Evolutionary conservation across 2,329 filamentous ascomycete genomes (phyloP), one percentile per base, ranked within the genome.

Genomic region (Lachnellula willkommii): DNA sequence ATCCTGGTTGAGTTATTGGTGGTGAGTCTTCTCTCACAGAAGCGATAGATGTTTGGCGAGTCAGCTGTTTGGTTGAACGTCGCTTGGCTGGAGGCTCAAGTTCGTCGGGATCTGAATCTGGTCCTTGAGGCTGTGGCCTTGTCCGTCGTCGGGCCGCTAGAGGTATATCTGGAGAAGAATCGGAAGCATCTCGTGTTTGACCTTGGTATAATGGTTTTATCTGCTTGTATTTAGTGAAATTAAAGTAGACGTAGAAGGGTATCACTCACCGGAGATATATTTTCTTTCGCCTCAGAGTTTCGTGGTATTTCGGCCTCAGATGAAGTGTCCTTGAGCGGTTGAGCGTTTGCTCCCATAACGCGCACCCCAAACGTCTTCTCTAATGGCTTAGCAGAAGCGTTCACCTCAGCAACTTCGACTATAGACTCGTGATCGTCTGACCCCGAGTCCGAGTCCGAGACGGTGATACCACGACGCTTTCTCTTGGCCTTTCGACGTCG

Each of bases 401-500:
- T 57, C 24, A 46, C 20, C 22, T 65, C 63, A 15, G 53, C 58
- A 24, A 69, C 67, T 50, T 72, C 70, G 42, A 65, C 64, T 17
- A 58, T 65, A 15, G 64, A 64, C 8, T 59, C 56, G 24, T 60
- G 55, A 52, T 47, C 32, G 28, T 63, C 57, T 43, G 60, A 53
- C 7, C 61, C 54, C 2, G 60, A 56, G n/a, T 59, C 54, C 9
- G 56, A 59, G 8, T 59, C 54, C 9, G 56, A 59, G 8, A 60
- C 55, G 5, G 24, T 5, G 42, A 50, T 62, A 42, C 54, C 54
- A 32, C 39, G 47, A 36, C 53, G 60, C 53, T 52, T 60, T 48
- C 60, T 61, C 49, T 67, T 65, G 8, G 40, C 50, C 35, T 59
- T 62, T 47, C 63, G 58, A 17, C 59, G 60, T 49, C 43, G 52